Evolutionary conservation across 768 basidiomycete genomes (phyloP), one percentile per base, ranked within the genome.

Genomic region (Auricularia sp.): DNA sequence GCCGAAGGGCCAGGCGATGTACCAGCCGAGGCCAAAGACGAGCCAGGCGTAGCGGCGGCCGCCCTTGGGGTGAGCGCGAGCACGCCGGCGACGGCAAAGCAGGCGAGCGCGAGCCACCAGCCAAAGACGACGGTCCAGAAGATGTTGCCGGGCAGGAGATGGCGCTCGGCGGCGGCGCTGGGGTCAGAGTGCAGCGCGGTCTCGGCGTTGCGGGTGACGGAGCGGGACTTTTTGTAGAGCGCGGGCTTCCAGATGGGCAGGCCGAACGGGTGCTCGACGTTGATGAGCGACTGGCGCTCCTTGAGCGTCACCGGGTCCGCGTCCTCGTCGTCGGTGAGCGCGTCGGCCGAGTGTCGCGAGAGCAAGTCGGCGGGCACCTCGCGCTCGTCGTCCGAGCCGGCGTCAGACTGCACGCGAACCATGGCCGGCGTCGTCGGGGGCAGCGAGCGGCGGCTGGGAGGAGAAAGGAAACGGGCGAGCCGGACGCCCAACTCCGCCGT

Each of bases 191-290:
- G 97, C 3, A 99, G 84, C 0, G 91, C 97, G 65, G 90, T 87
- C 75, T 99, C 97, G 44, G 97, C 97, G 77, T 94, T 85, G 62
- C 96, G 92, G 61, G 95, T 98, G 70, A 99, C 92, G 2, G 95
- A 92, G 37, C 97, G 88, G 37, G 91, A 90, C 74, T 99, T 99
- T 77, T 95, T 94, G 85, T 99, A 99, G 65, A 99, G 76, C 0
- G 97, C 97, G 24, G 97, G 97, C 75, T 99, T 99, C 97, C 97
- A 99, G 73, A 99, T 98, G 45, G 93, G 96, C 66, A 99, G 81
- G 80, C 97, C 97, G 75, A 99, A 99, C 14, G 97, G 97, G 75
- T 99, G 97, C 73, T 96, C 92, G 72, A 97, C 95, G 77, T 99
- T 99, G 73, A 98, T 97, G 70, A 97, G 89, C 54, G 95, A 97